Evolutionary conservation across 805 yeast genomes (phyloP).

Genomic region (Saturnispora galanensis): DNA sequence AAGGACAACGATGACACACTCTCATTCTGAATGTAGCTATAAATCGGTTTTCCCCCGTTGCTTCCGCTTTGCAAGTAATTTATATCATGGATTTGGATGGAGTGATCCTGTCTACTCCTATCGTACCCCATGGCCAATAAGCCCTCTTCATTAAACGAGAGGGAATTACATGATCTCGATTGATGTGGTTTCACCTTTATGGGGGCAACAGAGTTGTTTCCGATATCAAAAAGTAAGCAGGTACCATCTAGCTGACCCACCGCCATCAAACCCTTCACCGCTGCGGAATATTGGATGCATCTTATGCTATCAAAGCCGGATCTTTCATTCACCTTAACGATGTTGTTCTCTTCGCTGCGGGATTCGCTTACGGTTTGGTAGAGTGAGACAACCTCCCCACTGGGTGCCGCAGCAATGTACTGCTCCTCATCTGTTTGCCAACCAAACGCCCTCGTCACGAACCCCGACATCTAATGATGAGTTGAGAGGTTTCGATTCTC

Average conservation of each 20-base stretch:
- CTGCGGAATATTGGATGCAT: slow-evolving; percentile 52
- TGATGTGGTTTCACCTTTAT: slow-evolving; percentile 47
- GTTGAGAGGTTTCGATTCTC: too few species aligned
- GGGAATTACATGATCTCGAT: slow-evolving; percentile 62
- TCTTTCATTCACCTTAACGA: slow-evolving; percentile 41
- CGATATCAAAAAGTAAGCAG: slow-evolving; percentile 53
- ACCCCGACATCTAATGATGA: slow-evolving; percentile 37
- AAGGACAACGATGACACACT: slow-evolving; percentile 61
- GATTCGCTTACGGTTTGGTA: slow-evolving; percentile 42
- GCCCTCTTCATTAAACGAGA: slow-evolving; percentile 58
- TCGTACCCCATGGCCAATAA: slow-evolving; percentile 73
- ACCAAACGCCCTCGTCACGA: slow-evolving; percentile 44
- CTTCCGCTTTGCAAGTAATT: slow-evolving; percentile 29
- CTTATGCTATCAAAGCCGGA: slow-evolving; percentile 62
- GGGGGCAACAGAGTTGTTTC: slow-evolving; percentile 8
- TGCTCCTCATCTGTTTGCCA: slow-evolving; percentile 54
- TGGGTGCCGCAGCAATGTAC: slow-evolving; percentile 61
- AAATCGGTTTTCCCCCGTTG: slow-evolving; percentile 35
- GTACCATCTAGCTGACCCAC: slow-evolving; percentile 70
- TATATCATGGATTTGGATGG: slow-evolving; percentile 74
- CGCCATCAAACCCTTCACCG: slow-evolving; percentile 49
- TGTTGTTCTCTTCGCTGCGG: slow-evolving; percentile 36
- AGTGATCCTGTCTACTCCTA: slow-evolving; percentile 63
- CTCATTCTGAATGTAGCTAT: slow-evolving; percentile 61
- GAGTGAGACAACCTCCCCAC: slow-evolving; percentile 69